Evolutionary conservation across 73 alveolate species (phyloP).

Genomic region (Paramecium octaurelia): DNA sequence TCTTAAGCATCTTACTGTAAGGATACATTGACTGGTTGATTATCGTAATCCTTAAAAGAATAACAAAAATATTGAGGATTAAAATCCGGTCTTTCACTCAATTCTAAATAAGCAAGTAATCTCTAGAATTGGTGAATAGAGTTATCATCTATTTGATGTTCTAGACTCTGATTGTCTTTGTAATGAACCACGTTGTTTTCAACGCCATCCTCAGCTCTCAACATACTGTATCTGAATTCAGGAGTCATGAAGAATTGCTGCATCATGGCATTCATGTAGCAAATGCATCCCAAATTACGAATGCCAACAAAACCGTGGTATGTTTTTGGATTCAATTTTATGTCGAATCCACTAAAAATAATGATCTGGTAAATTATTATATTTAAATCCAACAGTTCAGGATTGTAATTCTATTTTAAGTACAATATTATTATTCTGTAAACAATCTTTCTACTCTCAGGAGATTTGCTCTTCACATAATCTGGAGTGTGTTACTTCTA

Average conservation of each 20-base stretch:
- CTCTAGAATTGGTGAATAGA: constrained; percentile 89
- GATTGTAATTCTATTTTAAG: not conserved
- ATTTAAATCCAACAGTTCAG: not conserved
- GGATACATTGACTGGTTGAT: constrained; percentile 91
- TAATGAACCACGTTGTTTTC: constrained; percentile 26
- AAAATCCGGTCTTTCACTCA: constrained; percentile 89
- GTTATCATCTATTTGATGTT: constrained; percentile 87
- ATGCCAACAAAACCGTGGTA: constrained; percentile 78
- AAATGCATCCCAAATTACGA: constrained; percentile 86
- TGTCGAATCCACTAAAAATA: not conserved
- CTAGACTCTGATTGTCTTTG: constrained; percentile 32
- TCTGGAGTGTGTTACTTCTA: not conserved
- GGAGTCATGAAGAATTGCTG: constrained; percentile 96
- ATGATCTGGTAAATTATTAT: not conserved
- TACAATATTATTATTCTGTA: constrained; percentile 32
- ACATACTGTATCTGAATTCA: constrained; percentile 86
- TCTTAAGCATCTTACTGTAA: constrained; percentile 96
- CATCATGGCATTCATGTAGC: constrained; percentile 97
- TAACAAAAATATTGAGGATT: constrained; percentile 91
- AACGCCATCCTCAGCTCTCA: constrained; percentile 84
- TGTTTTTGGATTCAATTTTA: constrained; percentile 32
- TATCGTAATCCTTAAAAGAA: constrained; percentile 93
- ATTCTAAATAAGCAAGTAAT: constrained; percentile 90
- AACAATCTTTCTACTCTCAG: constrained; percentile 61
- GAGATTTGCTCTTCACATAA: constrained; percentile 62